Evolutionary conservation across 2,329 filamentous ascomycete species (phyloP).

Genomic region (Cladosporium sp.): DNA sequence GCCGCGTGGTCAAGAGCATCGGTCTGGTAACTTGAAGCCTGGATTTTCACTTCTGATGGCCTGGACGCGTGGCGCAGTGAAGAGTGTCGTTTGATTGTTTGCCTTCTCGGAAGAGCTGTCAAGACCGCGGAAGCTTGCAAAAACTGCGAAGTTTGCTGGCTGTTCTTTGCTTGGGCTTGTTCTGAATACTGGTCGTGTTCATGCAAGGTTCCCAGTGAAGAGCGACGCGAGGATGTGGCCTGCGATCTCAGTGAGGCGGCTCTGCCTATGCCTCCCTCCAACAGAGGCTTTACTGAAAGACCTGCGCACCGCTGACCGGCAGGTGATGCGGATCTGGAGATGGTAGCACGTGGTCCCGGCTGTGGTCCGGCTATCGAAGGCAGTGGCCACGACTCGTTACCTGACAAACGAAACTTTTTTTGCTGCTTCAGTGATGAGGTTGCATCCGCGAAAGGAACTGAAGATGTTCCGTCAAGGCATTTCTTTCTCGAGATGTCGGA

Average conservation of each 20-base stretch:
- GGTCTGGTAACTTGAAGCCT: neutral
- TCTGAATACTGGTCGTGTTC: neutral
- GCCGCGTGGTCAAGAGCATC: neutral
- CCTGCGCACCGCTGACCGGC: neutral
- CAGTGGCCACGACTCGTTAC: too few relatives aligned
- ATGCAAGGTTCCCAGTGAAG: neutral
- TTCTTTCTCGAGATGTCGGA: neutral
- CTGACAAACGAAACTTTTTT: too few relatives aligned
- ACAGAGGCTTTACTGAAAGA: neutral
- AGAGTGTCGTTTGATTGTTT: constrained; percentile 18
- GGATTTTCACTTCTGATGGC: constrained; percentile 10
- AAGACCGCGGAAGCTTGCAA: neutral
- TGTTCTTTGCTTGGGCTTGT: neutral
- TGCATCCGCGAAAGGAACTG: too few relatives aligned
- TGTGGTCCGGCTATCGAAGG: too few relatives aligned
- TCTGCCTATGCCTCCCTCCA: neutral
- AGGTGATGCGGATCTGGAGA: neutral
- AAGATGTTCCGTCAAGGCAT: too few relatives aligned
- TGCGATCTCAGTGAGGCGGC: neutral
- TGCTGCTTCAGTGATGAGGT: too few relatives aligned
- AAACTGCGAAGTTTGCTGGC: neutral
- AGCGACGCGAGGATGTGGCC: neutral
- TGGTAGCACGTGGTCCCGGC: neutral
- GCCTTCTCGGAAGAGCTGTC: neutral
- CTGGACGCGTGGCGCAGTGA: constrained; percentile 20